These are phyloP conservation scores for Rosa rugosa DNA, from an alignment of 306 rosid species.

Conservation along the genomic window DNA sequence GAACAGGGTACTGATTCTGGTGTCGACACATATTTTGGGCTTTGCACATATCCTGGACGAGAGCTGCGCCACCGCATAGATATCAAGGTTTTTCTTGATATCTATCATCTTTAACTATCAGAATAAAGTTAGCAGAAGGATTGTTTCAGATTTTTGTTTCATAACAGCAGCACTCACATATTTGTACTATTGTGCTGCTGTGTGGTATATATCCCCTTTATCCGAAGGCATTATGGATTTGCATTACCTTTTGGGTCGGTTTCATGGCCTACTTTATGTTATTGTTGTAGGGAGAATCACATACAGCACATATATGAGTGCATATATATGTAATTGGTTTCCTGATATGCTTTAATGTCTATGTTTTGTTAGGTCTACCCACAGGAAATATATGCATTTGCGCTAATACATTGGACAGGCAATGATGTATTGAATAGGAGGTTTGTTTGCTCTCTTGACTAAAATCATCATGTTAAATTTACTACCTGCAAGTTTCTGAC, in stretches of 20 bases:
- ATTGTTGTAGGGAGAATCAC: background rate
- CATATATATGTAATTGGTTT: background rate
- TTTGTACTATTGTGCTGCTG: background rate
- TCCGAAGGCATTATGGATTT: background rate
- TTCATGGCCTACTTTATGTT: background rate
- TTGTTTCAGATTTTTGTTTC: background rate
- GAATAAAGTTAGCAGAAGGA: background rate
- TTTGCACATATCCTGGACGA: constrained; percentile 83
- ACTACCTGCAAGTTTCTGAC: background rate
- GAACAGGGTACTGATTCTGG: constrained; percentile 81
- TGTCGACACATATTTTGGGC: constrained; percentile 91
- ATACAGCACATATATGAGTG: background rate
- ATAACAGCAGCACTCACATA: background rate
- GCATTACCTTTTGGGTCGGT: background rate
- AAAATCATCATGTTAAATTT: constrained; percentile 9
- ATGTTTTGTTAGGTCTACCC: constrained; percentile 64
- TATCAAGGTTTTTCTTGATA: constrained; percentile 57
- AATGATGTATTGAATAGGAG: constrained; percentile 91
- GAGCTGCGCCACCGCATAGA: constrained; percentile 88
- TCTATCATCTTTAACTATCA: background rate
- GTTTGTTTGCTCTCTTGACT: constrained; percentile 37
- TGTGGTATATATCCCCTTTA: background rate
- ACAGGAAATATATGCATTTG: constrained; percentile 80
- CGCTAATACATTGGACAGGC: constrained; percentile 87
- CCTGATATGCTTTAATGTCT: background rate